phyloP scores from a whole-genome alignment of 2,329 filamentous ascomycete species.

The Sporothrix brasiliensis region DNA sequence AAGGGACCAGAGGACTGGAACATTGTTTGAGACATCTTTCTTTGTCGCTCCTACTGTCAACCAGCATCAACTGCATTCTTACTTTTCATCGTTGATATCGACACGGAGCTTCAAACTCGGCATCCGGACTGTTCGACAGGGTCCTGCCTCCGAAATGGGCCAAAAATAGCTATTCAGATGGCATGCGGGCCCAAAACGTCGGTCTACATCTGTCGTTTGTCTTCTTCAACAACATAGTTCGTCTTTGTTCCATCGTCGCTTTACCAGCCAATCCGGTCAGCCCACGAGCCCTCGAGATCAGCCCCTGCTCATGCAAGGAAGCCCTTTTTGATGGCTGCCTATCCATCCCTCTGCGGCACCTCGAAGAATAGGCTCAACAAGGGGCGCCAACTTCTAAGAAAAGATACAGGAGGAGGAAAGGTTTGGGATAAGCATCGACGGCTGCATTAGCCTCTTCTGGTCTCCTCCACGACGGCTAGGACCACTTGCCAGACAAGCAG shows the following conservation, averaged over 20 bases:
- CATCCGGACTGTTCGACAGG: not conserved
- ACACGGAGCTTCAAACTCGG: not conserved
- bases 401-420: not conserved
- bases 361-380: not conserved
- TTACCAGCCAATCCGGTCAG: constrained; percentile 17
- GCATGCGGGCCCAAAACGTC: constrained; percentile 10
- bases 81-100: not conserved
- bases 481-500: not conserved
- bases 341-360: not conserved
- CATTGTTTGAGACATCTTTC: constrained; percentile 11
- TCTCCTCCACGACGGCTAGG: constrained; percentile 14
- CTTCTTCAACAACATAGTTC: not conserved
- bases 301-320: constrained; percentile 21
- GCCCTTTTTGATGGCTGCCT: constrained; percentile 5
- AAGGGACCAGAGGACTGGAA: not conserved
- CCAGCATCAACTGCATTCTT: no score
- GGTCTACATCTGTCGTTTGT: not conserved
- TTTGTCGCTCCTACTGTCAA: not conserved
- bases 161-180: constrained; percentile 18
- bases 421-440: constrained; percentile 5
- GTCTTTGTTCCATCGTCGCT: not conserved
- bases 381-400: constrained; percentile 1
- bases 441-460: constrained; percentile 23
- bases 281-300: not conserved
- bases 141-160: constrained; percentile 1